Evolutionary conservation across 2,329 filamentous ascomycete species (phyloP), one percentile per base, ranked within the genome.

Genomic region (Arthroderma sp.): DNA sequence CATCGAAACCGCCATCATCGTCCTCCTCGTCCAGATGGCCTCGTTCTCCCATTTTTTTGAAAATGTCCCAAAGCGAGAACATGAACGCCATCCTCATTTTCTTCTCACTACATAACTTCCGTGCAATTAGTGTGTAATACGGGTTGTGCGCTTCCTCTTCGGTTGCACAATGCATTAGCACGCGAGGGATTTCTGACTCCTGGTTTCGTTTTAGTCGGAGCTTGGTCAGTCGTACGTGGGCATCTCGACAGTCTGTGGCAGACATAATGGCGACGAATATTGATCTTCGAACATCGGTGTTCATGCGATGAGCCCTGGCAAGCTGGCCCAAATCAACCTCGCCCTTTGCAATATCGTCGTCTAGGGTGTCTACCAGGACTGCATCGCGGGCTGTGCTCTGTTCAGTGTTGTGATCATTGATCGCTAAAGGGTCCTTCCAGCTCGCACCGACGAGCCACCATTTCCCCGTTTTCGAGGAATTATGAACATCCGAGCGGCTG

Each of bases 401-500:
- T 3, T 64, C 66, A 44, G 74, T 68, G 17, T 5, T 35, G 2
- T 41, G 21, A 19, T 55, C 54, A 15, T 55, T 28, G 7, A 19
- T 21, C 25, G 33, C 31, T 4, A 33, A 55, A 13, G 37, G n/a
- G 58, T 74, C 71, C 41, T 76, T 77, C 82, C 91, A 96, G 70
- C 90, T 95, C n/a, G 93, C 91, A 55, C 93, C 93, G 4, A 97
- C 88, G 19, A 97, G 81, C 93, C 93, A 98, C 93, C 93, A 98
- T 74, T 95, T 96, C 0, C 93, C 93, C 67, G 85, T 87, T 68
- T 87, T 91, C 41, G 91, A 87, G 0, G 86, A 85, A 61, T 91
- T 82, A 61, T 83, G 83, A 55, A 98, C 88, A 66, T 98, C 93
- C 38, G 80, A 78, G 2, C 96, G 78, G 9, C 87, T 84, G 58